Percentiles rank a stretch among this genome's conserved stretches.
Evolutionary conservation across 2,329 filamentous ascomycete species (phyloP).

Genomic region (Aspergillus pseudoviridinutans): DNA sequence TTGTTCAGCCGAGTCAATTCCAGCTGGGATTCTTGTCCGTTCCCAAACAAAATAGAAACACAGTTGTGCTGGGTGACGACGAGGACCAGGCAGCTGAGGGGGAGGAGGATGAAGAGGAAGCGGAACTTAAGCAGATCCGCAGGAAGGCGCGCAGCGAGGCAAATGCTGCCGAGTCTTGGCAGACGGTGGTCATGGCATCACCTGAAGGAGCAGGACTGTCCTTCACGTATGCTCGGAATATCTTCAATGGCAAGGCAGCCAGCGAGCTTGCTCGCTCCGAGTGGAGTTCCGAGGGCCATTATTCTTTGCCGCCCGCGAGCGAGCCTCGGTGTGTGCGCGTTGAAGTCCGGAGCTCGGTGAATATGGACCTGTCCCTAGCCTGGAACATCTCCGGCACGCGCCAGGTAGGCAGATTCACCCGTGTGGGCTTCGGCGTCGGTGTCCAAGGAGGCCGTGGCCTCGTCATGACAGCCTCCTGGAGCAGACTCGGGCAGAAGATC

Average conservation of each 20-base stretch:
- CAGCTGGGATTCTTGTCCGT: conserved; percentile 32
- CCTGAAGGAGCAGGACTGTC: conserved; percentile 27
- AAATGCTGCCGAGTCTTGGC: conserved; percentile 32
- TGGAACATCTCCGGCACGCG: conserved; percentile 37
- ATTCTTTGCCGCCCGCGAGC: conserved; percentile 25
- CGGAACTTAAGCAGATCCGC: conserved; percentile 2
- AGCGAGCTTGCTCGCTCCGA: conserved; percentile 33
- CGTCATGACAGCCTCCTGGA: conserved; percentile 38
- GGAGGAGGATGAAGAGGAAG: conserved; percentile 16
- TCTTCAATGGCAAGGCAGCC: conserved; percentile 34
- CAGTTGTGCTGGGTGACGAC: conserved; percentile 12
- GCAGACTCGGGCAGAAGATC: conserved; percentile 38
- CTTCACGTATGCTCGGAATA: conserved; percentile 33
- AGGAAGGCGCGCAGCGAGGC: conserved; percentile 16
- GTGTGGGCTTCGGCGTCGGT: conserved; percentile 37
- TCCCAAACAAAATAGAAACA: conserved; percentile 15
- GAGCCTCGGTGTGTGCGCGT: conserved; percentile 32
- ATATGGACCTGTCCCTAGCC: conserved; percentile 24
- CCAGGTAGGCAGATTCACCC: conserved; percentile 35
- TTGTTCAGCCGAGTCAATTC: conserved; percentile 26
- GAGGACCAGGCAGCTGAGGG: conserved; percentile 22
- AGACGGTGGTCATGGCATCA: conserved; percentile 25
- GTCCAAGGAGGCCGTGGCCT: conserved; percentile 33
- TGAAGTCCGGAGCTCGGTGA: conserved; percentile 27
- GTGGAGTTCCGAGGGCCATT: conserved; percentile 40